These are phyloP conservation scores for Entamoeba invadens DNA, from an alignment of 208 protist species.

Conservation along the genomic window DNA sequence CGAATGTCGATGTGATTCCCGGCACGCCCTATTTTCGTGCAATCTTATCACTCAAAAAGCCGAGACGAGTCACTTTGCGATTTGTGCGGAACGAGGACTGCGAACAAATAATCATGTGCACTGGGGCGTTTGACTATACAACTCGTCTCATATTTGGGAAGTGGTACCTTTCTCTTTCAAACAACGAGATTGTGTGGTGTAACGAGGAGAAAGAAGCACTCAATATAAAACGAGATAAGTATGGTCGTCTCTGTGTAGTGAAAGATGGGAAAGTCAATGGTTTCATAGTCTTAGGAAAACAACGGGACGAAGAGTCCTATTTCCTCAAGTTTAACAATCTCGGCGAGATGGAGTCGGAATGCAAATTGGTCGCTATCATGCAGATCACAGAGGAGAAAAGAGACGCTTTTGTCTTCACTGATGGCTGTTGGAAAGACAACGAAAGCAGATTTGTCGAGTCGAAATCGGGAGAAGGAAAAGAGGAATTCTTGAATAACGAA, in stretches of 20 bases:
- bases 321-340: no score
- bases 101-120: neutral
- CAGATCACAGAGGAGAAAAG: neutral
- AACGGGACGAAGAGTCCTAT: neutral
- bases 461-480: neutral
- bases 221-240: neutral
- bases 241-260: neutral
- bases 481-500: neutral
- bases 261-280: neutral
- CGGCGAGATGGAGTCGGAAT: no score
- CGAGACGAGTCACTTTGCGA: neutral
- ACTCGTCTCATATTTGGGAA: neutral
- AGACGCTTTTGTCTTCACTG: neutral
- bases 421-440: neutral
- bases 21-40: neutral
- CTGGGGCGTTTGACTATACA: neutral
- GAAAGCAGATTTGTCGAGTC: neutral
- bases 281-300: neutral
- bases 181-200: neutral
- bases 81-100: neutral
- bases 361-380: neutral
- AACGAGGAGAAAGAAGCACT: neutral
- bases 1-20: neutral
- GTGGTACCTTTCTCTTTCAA: neutral
- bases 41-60: neutral